Evolutionary conservation across 208 protist species (phyloP), one percentile per base, ranked within the genome.

Genomic region (Zelonia costaricensis): DNA sequence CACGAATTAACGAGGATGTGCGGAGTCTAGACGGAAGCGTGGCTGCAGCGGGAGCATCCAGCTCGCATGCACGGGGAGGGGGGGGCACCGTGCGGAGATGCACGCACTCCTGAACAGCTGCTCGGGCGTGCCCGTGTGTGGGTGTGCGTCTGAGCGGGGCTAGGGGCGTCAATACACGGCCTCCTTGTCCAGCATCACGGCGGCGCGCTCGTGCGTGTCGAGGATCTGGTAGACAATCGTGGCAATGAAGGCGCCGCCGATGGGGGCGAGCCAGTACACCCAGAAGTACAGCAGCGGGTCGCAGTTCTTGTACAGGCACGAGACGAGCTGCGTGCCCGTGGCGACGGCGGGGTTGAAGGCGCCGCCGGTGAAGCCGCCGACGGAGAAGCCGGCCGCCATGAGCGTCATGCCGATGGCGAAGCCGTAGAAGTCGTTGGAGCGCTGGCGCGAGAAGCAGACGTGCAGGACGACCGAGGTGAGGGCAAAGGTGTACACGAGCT

Each of bases 191-290:
- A 62, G 8, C 20, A 80, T 49, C 30, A 55, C 64, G 4, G 67
- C 60, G 30, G 39, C 69, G 55, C 76, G 61, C 20, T 91, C 80
- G 54, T 92, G 72, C 4, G 83, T 86, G 61, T 93, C 81, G 18
- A 95, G 76, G 35, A 97, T 69, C 51, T 92, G 82, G 54, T 94
- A 94, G 25, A 88, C 36, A 15, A 94, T 78, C 49, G 83, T 84
- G 13, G 86, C 92, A 9, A 93, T 59, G 43, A 92, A 82, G 7
- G 90, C 83, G 15, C 90, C 92, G 20, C 76, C 70, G 33, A 96
- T 61, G 3, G 90, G 87, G 5, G 88, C 92, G 10, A 95, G 69
- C 90, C 88, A 97, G 75, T 91, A 94, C 10, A 96, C 68, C 85
- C 88, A 95, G 61, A 86, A 81, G 20, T 74, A 82, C 28, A 82